Evolutionary conservation across 2,329 filamentous ascomycete genomes (phyloP).

Genomic region (Talaromyces atroroseus): DNA sequence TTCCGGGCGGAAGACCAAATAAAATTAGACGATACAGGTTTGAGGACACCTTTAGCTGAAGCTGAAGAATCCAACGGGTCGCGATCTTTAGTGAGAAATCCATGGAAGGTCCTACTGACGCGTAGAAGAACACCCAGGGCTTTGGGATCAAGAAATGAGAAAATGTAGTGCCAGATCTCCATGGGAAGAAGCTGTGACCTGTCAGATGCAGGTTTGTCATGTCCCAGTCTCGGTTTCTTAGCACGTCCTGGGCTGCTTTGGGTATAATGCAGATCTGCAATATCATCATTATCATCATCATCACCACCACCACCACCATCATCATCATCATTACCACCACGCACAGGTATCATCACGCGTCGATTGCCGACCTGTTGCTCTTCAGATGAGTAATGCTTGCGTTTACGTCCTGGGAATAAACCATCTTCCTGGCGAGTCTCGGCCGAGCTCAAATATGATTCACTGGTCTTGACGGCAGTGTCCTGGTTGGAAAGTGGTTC

Average conservation of each 20-base stretch:
- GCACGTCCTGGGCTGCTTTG: neutral
- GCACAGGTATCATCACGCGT: neutral
- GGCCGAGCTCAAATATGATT: neutral
- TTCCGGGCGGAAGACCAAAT: constrained; percentile 69
- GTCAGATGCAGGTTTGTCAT: constrained; percentile 8
- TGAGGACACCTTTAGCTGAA: constrained; percentile 20
- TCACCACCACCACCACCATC: neutral
- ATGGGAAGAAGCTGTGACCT: constrained; percentile 49
- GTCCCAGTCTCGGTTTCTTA: constrained; percentile 7
- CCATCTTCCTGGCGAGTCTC: neutral
- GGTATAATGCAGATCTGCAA: neutral
- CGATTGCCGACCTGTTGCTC: neutral
- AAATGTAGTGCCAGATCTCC: constrained; percentile 66
- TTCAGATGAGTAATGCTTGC: constrained; percentile 10
- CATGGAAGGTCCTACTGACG: constrained; percentile 63
- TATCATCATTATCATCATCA: neutral
- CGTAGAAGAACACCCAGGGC: constrained; percentile 60
- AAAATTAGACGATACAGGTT: constrained; percentile 51
- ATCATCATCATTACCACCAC: neutral
- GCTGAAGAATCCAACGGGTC: constrained; percentile 26
- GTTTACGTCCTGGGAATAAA: constrained; percentile 12
- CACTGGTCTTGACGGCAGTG: neutral
- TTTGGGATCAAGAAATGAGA: constrained; percentile 60
- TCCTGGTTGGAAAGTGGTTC: constrained; percentile 1
- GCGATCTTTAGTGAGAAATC: constrained; percentile 48